Percentiles rank a stretch among this genome's conserved stretches.
Evolutionary conservation across 2,329 filamentous ascomycete genomes (phyloP).

Genomic region (Clarireedia homoeocarpa): DNA sequence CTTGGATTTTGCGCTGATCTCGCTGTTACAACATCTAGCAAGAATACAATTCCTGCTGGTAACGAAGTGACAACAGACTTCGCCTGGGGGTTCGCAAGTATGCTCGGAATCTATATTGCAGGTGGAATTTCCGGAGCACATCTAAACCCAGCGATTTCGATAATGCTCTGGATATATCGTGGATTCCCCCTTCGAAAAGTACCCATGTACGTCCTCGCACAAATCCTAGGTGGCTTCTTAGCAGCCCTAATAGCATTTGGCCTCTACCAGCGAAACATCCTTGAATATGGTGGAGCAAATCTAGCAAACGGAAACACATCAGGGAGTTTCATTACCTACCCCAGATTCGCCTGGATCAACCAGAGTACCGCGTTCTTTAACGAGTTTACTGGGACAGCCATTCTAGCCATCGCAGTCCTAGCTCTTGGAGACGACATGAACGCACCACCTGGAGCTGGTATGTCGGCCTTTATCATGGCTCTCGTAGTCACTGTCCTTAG

Average conservation of each 20-base stretch:
- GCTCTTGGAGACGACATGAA: slow-evolving; percentile 40
- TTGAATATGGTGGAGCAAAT: slow-evolving; percentile 19
- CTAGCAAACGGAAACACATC: slow-evolving; percentile 27
- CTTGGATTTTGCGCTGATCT: slow-evolving; percentile 43
- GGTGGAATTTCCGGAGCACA: slow-evolving; percentile 41
- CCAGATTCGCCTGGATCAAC: slow-evolving; percentile 33
- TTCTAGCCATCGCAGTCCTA: slow-evolving; percentile 36
- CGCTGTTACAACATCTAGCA: slow-evolving; percentile 28
- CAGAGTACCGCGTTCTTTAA: slow-evolving; percentile 37
- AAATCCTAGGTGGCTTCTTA: slow-evolving; percentile 44
- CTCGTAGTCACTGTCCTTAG: slow-evolving; percentile 32
- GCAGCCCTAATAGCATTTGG: slow-evolving; percentile 40
- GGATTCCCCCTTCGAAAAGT: slow-evolving; percentile 46
- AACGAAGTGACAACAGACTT: slow-evolving; percentile 37
- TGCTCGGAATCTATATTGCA: slow-evolving; percentile 41
- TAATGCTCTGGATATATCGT: slow-evolving; percentile 40
- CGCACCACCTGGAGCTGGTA: slow-evolving; percentile 40
- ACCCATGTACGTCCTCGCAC: slow-evolving; percentile 41
- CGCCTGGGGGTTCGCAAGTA: slow-evolving; percentile 47
- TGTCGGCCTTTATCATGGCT: slow-evolving; percentile 43
- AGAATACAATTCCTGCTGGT: slow-evolving; percentile 22
- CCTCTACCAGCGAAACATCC: slow-evolving; percentile 33
- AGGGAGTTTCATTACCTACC: slow-evolving; percentile 37
- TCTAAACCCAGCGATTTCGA: slow-evolving; percentile 37
- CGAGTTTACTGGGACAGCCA: slow-evolving; percentile 37